Evolutionary conservation across 805 yeast genomes (phyloP), one percentile per base, ranked within the genome.

Genomic region (Candida sphagnicola): DNA sequence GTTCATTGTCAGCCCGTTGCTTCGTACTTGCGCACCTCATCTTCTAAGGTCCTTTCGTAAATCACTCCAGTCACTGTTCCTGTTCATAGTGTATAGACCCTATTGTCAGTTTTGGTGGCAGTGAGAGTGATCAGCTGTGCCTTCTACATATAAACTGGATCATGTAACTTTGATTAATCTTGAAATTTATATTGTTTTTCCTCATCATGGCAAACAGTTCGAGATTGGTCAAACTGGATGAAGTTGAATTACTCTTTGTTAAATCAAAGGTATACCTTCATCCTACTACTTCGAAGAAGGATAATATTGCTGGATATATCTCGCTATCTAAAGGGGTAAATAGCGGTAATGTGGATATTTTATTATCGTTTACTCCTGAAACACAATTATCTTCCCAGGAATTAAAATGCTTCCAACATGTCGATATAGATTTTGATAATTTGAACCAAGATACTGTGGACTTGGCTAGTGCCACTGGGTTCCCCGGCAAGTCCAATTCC

Each of bases 231-330:
- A 36, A 31, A 14, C 36, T 35, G 29, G 51, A 47, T 24, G 74
- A 72, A 45, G 77, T 69, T 3, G 77, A 75, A 46, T 50, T 77
- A 34, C 53, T 77, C 12, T 77, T 67, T 48, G 73, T 63, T 21
- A 84, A 82, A 53, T 74, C 88, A 2, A 81, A 84, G 54, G 93
- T 85, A 5, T 89, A 79, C 57, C 74, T 90, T 3, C 99, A 93
- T 59, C 95, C 95, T 3, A 77, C 93, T 0, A 67, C 75, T 10
- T 72, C 80, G 15, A 74, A 86, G 19, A 70, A 69, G 37, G 96
- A 91, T 53, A 90, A 91, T 54, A 67, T 91, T 15, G 61, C 84
- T 0, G 99, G 99, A 2, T 87, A 75, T 50, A 56, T 93, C 28
- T 68, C 84, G 5, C 67, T 93, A 12, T 74, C 80, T 13, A 69